phyloP scores from a whole-genome alignment of 768 basidiomycete species.

The Rhodotorula graminis region DNA sequence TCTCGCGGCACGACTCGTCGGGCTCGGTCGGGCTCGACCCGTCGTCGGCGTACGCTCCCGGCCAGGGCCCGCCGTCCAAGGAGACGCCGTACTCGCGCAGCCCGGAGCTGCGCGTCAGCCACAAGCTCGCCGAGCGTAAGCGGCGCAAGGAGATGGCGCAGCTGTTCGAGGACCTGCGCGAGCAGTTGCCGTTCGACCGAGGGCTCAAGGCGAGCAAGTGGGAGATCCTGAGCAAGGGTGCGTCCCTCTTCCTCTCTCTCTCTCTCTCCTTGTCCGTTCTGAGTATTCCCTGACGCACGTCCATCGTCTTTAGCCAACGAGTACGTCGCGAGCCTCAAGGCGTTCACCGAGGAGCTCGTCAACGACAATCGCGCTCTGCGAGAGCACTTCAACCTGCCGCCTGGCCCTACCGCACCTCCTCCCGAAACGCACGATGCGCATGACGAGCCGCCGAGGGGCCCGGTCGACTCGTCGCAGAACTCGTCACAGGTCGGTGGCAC shows the following conservation, averaged over 20 bases:
- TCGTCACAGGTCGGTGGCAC: neutral
- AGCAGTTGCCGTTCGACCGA: conserved; percentile 87
- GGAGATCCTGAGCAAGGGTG: conserved; percentile 97
- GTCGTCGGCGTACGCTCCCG: conserved; percentile 1
- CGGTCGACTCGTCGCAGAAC: neutral
- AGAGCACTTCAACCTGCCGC: conserved; percentile 20
- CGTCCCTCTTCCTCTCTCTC: conserved; percentile 42
- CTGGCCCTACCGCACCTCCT: neutral
- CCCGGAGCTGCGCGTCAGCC: conserved; percentile 87
- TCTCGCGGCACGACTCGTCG: conserved; percentile 8
- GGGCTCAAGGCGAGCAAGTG: conserved; percentile 93
- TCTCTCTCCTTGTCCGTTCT: no score
- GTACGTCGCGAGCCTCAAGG: conserved; percentile 35
- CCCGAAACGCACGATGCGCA: neutral
- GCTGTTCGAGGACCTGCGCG: conserved; percentile 89
- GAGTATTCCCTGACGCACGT: neutral
- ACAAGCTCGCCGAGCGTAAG: conserved; percentile 96
- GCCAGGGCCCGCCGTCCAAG: neutral
- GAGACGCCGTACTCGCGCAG: conserved; percentile 82
- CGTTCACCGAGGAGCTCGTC: conserved; percentile 20
- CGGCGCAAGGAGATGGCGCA: conserved; percentile 99
- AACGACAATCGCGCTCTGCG: conserved; percentile 29
- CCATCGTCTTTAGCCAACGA: conserved; percentile 33
- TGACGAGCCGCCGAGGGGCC: neutral
- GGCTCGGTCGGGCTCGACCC: conserved; percentile 24